These are phyloP conservation scores for Amanita molliuscula DNA, from an alignment of 768 basidiomycete genomes.

Conservation along the genomic window DNA sequence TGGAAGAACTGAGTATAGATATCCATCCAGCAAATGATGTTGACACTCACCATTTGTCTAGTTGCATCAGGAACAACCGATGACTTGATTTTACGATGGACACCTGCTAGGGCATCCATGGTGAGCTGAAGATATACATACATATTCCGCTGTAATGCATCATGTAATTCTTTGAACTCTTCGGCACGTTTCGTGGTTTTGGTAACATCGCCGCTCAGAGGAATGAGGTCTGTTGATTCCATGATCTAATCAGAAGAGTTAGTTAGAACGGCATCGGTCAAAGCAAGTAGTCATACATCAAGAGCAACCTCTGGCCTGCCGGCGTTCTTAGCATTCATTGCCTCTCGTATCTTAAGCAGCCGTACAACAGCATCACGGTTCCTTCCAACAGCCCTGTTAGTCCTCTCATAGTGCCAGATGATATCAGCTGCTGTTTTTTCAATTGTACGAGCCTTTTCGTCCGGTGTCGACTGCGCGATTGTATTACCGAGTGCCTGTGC, in stretches of 20 bases:
- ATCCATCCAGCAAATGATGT: slow-evolving; percentile 9
- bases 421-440: slow-evolving; percentile 75
- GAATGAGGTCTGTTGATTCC: slow-evolving; percentile 80
- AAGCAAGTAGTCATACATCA: slow-evolving; percentile 43
- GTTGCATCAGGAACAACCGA: slow-evolving; percentile 65
- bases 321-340: slow-evolving; percentile 62
- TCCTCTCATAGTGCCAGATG: slow-evolving; percentile 69
- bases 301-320: slow-evolving; percentile 70
- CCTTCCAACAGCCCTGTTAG: slow-evolving; percentile 60
- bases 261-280: not conserved
- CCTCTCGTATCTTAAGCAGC: slow-evolving; percentile 73
- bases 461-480: slow-evolving; percentile 49
- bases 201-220: slow-evolving; percentile 75
- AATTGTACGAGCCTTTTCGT: slow-evolving; percentile 55
- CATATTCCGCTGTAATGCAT: slow-evolving; percentile 82
- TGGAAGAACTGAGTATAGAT: slow-evolving; percentile 15
- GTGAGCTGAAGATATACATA: slow-evolving; percentile 80
- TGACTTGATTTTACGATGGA: slow-evolving; percentile 69
- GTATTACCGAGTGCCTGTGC: slow-evolving; percentile 82
- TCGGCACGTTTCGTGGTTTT: slow-evolving; percentile 82
- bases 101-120: slow-evolving; percentile 83
- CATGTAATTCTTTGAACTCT: slow-evolving; percentile 81
- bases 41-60: slow-evolving; percentile 56
- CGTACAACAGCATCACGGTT: slow-evolving; percentile 67
- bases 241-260: slow-evolving; percentile 45